phyloP scores from a whole-genome alignment of 495 filamentous ascomycete genomes.

The Aspergillus bridgeri region DNA sequence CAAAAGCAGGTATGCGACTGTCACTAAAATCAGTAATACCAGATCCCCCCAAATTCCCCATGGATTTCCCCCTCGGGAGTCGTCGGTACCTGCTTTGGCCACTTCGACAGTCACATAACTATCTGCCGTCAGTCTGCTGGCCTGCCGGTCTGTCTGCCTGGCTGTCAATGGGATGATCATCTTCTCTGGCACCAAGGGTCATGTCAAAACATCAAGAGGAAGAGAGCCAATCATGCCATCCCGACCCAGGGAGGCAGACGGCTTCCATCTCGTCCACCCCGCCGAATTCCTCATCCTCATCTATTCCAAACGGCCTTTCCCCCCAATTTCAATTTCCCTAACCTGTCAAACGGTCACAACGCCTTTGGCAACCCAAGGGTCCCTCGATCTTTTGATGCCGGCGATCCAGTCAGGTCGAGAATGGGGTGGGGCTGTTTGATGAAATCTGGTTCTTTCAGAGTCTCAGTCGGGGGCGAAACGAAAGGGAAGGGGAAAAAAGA shows the following conservation, averaged over 20 bases:
- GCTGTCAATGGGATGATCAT: not conserved
- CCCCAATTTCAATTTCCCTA: conserved; percentile 17
- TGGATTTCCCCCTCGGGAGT: not conserved
- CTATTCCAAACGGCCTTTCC: conserved; percentile 9
- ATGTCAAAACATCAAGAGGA: no score
- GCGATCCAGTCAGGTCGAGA: conserved; percentile 3
- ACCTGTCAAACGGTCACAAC: conserved; percentile 4
- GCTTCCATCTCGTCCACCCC: no score
- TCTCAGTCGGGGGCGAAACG: no score
- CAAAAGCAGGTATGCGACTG: not conserved
- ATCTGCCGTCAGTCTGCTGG: no score
- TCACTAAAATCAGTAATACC: not conserved
- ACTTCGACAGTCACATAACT: not conserved
- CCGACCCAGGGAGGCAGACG: no score
- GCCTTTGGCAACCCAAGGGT: conserved; percentile 7
- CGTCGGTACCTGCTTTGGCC: not conserved
- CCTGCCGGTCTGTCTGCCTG: no score
- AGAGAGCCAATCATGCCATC: not conserved
- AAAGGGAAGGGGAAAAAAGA: no score
- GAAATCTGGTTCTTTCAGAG: no score
- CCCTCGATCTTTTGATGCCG: conserved; percentile 6
- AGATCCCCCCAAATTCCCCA: no score
- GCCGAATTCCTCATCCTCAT: conserved; percentile 5
- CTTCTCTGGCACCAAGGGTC: not conserved
- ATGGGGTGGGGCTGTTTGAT: not conserved